These are phyloP conservation scores for Pseudonitzschia multiseries DNA, from an alignment of 108 stramenopile genomes.

Conservation along the genomic window DNA sequence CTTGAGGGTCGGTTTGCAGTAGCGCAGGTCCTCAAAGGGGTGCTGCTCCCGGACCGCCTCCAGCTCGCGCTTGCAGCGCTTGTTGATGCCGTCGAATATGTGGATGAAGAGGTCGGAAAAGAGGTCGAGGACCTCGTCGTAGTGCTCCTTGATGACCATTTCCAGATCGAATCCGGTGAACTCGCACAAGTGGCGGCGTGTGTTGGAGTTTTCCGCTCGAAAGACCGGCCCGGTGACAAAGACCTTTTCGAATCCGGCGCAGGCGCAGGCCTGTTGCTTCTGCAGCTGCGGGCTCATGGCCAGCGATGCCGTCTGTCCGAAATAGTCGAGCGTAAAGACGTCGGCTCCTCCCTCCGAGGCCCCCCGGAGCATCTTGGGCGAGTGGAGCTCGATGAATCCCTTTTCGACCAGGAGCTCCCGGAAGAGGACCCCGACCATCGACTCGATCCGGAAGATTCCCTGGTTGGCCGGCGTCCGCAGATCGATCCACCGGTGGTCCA, in stretches of 20 bases:
- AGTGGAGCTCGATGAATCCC: conserved; percentile 97
- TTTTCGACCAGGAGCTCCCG: conserved; percentile 86
- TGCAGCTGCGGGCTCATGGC: conserved; percentile 99
- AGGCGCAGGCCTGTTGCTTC: conserved; percentile 98
- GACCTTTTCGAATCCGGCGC: conserved; percentile 97
- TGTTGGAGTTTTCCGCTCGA: conserved; percentile 98
- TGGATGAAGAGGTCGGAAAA: conserved; percentile 95
- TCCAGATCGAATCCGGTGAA: conserved; percentile 99
- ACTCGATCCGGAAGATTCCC: conserved; percentile 96
- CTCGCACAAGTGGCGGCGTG: conserved; percentile 97
- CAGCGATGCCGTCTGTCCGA: conserved; percentile 93
- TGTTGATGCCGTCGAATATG: conserved; percentile 96
- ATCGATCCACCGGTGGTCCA: conserved; percentile 98
- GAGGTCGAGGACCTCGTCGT: conserved; percentile 97
- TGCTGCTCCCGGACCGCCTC: conserved; percentile 92
- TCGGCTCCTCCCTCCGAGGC: conserved; percentile 97
- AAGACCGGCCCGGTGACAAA: conserved; percentile 99
- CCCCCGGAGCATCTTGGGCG: conserved; percentile 97
- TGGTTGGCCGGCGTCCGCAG: conserved; percentile 98
- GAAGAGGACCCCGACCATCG: conserved; percentile 94
- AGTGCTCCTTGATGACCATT: conserved; percentile 98
- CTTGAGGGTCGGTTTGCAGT: conserved; percentile 88
- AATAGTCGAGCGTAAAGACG: conserved; percentile 96
- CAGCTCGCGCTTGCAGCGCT: conserved; percentile 84
- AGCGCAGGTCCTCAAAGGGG: conserved; percentile 96